Conservation (phyloP, 805 yeast species). For the Lipomyces chichibuensis region DNA sequence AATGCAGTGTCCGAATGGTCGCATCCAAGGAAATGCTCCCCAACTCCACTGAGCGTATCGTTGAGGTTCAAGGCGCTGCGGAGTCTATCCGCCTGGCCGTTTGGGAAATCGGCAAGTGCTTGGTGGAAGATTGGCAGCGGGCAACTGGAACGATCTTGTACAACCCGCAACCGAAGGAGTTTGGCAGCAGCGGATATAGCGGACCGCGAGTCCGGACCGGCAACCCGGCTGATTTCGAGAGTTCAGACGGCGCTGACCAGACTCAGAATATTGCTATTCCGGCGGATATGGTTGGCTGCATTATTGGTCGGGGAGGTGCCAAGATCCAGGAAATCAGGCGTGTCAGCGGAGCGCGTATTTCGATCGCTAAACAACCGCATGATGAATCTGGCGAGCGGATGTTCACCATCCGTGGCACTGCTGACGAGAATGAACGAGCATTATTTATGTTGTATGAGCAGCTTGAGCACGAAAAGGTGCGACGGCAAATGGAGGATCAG, state of each 20-base stretch:
- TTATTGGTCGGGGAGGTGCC: constrained; percentile 83
- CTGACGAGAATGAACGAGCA: constrained; percentile 61
- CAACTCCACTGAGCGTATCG: constrained; percentile 80
- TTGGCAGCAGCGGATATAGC: constrained; percentile 12
- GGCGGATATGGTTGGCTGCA: constrained; percentile 82
- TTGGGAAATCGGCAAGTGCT: constrained; percentile 64
- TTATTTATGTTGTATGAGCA: constrained; percentile 57
- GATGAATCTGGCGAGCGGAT: constrained; percentile 62
- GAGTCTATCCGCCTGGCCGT: constrained; percentile 61
- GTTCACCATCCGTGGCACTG: constrained; percentile 70
- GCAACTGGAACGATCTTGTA: constrained; percentile 67
- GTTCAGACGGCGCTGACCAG: constrained; percentile 36
- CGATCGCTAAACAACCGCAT: constrained; percentile 70
- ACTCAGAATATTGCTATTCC: constrained; percentile 55
- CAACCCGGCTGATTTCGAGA: constrained; percentile 30
- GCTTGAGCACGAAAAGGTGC: constrained; percentile 58
- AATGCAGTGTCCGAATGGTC: constrained; percentile 72
- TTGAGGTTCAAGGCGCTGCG: constrained; percentile 82
- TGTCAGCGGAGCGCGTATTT: constrained; percentile 74
- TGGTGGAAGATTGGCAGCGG: constrained; percentile 73
- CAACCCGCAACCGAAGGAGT: constrained; percentile 49
- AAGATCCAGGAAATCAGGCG: constrained; percentile 85
- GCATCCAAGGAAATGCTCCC: constrained; percentile 84
- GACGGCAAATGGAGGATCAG: constrained; percentile 41
- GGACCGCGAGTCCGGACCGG: constrained; percentile 27